Evolutionary conservation across 805 yeast genomes (phyloP).

Genomic region (Zygoascus flipseniorum): DNA sequence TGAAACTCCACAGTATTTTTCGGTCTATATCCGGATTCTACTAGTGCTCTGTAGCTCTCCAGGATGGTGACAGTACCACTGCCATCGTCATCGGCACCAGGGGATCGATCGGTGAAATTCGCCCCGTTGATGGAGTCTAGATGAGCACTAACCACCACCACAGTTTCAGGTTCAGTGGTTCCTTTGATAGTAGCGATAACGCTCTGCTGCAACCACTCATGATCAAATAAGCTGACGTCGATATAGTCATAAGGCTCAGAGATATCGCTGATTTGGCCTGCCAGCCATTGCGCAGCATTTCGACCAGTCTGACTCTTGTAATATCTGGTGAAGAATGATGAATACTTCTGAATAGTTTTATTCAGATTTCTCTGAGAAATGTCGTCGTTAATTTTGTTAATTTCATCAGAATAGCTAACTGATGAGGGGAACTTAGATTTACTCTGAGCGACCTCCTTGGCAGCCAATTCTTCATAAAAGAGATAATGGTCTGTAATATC

Average conservation of each 20-base stretch:
- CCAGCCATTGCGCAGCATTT: constrained; percentile 64
- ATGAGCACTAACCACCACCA: constrained; percentile 83
- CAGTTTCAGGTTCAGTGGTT: constrained; percentile 32
- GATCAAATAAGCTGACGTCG: constrained; percentile 44
- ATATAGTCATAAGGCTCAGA: constrained; percentile 29
- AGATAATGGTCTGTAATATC: constrained; percentile 47
- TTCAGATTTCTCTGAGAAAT: constrained; percentile 43
- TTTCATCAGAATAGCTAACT: constrained; percentile 31
- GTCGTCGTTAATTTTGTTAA: constrained; percentile 33
- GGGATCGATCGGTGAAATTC: constrained; percentile 61
- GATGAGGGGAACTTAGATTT: constrained; percentile 46
- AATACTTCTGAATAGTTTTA: constrained; percentile 48
- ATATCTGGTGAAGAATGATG: constrained; percentile 68
- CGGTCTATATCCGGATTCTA: constrained; percentile 41
- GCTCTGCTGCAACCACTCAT: constrained; percentile 74
- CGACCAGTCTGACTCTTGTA: constrained; percentile 65
- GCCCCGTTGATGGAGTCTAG: constrained; percentile 74
- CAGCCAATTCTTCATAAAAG: constrained; percentile 5
- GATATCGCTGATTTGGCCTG: constrained; percentile 34
- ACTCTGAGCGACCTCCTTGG: not conserved
- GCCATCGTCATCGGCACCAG: constrained; percentile 95
- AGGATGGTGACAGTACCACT: constrained; percentile 75
- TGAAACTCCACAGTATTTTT: constrained; percentile 80
- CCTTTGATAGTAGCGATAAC: constrained; percentile 52
- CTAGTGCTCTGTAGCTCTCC: constrained; percentile 64